phyloP scores from a whole-genome alignment of 352 stramenopile species.

The Phytopythium sindhum region DNA sequence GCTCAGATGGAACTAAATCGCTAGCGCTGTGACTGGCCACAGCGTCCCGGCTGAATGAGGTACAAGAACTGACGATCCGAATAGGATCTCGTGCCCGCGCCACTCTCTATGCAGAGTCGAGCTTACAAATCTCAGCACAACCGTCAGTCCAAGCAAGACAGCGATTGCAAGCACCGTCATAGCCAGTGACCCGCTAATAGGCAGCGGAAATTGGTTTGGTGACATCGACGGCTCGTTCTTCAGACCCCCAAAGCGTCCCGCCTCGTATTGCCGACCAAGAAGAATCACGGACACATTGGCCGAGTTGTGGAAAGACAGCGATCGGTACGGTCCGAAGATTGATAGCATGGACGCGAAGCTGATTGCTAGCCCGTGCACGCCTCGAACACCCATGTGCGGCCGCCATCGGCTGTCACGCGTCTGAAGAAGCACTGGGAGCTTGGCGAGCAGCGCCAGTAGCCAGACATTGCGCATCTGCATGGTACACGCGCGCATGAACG shows the following conservation, averaged over 20 bases:
- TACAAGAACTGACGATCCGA: not conserved
- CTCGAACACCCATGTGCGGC: slow-evolving; percentile 18
- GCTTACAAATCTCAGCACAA: not conserved
- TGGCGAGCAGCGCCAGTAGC: slow-evolving; percentile 33
- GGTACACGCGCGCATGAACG: slow-evolving; percentile 25
- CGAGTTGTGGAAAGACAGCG: slow-evolving; percentile 16
- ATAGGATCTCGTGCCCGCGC: not conserved
- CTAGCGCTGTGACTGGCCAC: slow-evolving; percentile 16
- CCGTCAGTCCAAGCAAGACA: not conserved
- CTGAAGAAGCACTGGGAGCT: slow-evolving; percentile 14
- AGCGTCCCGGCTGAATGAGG: slow-evolving; percentile 11
- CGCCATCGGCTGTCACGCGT: slow-evolving; percentile 17
- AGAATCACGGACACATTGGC: slow-evolving; percentile 7
- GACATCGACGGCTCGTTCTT: not conserved
- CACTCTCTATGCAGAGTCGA: not conserved
- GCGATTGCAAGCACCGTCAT: slow-evolving; percentile 6
- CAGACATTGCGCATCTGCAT: slow-evolving; percentile 49
- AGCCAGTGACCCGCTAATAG: not conserved
- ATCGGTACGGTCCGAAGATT: slow-evolving; percentile 29
- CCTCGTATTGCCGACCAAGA: not conserved
- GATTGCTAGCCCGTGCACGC: slow-evolving; percentile 31
- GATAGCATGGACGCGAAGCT: slow-evolving; percentile 32
- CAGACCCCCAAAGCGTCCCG: not conserved
- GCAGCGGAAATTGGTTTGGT: not conserved
- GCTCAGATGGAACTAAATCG: slow-evolving; percentile 16